Conservation (phyloP, 2,329 filamentous ascomycete genomes). For the Ceratocystis harringtonii region DNA sequence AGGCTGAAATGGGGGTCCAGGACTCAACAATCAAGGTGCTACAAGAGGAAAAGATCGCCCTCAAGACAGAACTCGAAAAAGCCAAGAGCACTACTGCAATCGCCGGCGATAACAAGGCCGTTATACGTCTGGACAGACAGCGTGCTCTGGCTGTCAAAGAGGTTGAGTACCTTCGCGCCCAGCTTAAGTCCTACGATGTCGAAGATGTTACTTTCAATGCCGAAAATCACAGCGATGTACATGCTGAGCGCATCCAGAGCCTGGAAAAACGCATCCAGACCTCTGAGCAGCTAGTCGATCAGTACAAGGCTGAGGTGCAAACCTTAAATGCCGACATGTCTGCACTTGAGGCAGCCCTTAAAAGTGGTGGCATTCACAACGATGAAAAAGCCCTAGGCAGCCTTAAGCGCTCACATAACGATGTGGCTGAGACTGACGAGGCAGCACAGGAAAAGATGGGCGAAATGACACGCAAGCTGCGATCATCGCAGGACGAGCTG, state of each 20-base stretch:
- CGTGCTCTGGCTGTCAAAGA: slow-evolving; percentile 77
- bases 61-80: slow-evolving; percentile 57
- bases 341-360: slow-evolving; percentile 38
- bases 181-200: slow-evolving; percentile 73
- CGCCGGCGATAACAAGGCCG: slow-evolving; percentile 47
- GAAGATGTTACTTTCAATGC: slow-evolving; percentile 76
- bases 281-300: slow-evolving; percentile 71
- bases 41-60: slow-evolving; percentile 49
- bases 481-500: slow-evolving; percentile 67
- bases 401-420: slow-evolving; percentile 48
- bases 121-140: slow-evolving; percentile 69
- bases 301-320: slow-evolving; percentile 71
- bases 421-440: slow-evolving; percentile 38
- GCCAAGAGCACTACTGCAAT: slow-evolving; percentile 38
- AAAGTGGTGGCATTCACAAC: slow-evolving; percentile 21
- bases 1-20: slow-evolving; percentile 63
- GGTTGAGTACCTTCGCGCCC: slow-evolving; percentile 82
- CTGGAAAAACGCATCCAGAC: slow-evolving; percentile 54
- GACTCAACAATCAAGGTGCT: slow-evolving; percentile 59
- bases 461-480: slow-evolving; percentile 73
- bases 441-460: slow-evolving; percentile 57
- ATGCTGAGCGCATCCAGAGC: slow-evolving; percentile 8
- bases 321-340: slow-evolving; percentile 60
- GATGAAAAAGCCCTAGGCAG: slow-evolving; percentile 26
- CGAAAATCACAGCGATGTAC: slow-evolving; percentile 31